Base-by-base conservation (phyloP, 2,329 filamentous ascomycete genomes). In the Venturia nashicola region DNA sequence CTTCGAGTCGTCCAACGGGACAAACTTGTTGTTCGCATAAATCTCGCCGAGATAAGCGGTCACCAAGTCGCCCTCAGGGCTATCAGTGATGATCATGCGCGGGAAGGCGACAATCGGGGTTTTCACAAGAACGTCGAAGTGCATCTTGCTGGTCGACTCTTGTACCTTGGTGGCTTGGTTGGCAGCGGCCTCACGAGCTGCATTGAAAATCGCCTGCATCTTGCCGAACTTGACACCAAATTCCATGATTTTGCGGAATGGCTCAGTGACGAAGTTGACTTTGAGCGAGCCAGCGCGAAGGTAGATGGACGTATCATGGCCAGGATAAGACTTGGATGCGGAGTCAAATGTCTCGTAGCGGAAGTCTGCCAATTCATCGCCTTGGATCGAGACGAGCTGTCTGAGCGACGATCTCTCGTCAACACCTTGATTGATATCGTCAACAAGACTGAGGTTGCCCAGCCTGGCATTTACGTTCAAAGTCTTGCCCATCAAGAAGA, bases 151-250 rank as follows among this genome's bases (percentile, higher is more conserved):
- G 0, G 90, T 89, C 71, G 86, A 92, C 71, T 97, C 88, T 71
- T 97, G 94, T 5, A 99, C 84, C 71, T 97, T 91, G 65, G 85
- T 95, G 9, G 94, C 95, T 74, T 97, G 92, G 66, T 90, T 93
- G 46, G 94, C 90, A 2, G 95, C 94, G 46, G 93, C 95, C 75
- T 96, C 91, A 42, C 95, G 86, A 14, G 95, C 94, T 54, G 94
- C 93, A 72, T 99, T 99, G 80, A 96, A 99, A 62, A 99, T 89
- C 27, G 94, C 93, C 75, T 99, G 94, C 94, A 99, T 99, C 76
- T 96, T 96, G 66, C 95, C 94, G 73, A 99, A 99, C 71, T 99
- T 99, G 73, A 99, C 91, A 51, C 96, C 80, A 75, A 99, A 99
- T 68, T 95, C 90, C 75, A 99, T 90, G 67, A 99, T 97, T 77